These are phyloP conservation scores for Dothideomycetes sp. DNA, from an alignment of 2,329 filamentous ascomycete species.

Conservation along the genomic window DNA sequence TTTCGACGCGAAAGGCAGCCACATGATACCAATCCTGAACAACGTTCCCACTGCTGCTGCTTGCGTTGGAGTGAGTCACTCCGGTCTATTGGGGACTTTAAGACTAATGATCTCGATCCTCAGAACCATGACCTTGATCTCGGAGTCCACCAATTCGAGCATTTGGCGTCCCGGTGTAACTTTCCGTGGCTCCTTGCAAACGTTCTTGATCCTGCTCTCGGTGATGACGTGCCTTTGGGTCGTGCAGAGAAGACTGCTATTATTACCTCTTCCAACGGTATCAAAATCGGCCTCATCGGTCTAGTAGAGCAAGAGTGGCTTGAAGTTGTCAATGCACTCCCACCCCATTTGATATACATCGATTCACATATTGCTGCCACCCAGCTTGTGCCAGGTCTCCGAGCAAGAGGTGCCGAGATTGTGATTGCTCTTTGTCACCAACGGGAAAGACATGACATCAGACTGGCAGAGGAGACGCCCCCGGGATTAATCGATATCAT, in stretches of 20 bases:
- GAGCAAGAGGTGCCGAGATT: conserved; percentile 69
- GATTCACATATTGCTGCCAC: conserved; percentile 66
- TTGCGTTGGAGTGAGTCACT: conserved; percentile 60
- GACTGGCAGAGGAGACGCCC: conserved; percentile 61
- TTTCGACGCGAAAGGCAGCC: conserved; percentile 41
- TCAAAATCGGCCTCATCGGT: conserved; percentile 78
- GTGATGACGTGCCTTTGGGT: conserved; percentile 62
- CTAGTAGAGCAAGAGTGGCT: conserved; percentile 82
- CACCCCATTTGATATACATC: conserved; percentile 70
- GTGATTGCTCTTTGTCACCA: conserved; percentile 76
- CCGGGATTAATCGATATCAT: conserved; percentile 73
- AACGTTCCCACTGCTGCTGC: conserved; percentile 64
- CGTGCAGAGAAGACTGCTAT: conserved; percentile 66
- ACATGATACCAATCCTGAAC: conserved; percentile 84
- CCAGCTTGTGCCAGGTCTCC: conserved; percentile 61
- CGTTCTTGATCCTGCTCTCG: conserved; percentile 72
- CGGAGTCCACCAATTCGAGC: conserved; percentile 67
- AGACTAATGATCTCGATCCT: not conserved
- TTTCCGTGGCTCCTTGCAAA: conserved; percentile 91
- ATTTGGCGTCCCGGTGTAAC: conserved; percentile 60
- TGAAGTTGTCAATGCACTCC: conserved; percentile 76
- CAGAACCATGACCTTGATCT: conserved; percentile 91
- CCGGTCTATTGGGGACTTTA: not conserved
- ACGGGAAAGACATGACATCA: conserved; percentile 80
- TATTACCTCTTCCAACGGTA: conserved; percentile 67